Evolutionary conservation across 768 basidiomycete genomes (phyloP).

Genomic region (Daedaleopsis nitida): DNA sequence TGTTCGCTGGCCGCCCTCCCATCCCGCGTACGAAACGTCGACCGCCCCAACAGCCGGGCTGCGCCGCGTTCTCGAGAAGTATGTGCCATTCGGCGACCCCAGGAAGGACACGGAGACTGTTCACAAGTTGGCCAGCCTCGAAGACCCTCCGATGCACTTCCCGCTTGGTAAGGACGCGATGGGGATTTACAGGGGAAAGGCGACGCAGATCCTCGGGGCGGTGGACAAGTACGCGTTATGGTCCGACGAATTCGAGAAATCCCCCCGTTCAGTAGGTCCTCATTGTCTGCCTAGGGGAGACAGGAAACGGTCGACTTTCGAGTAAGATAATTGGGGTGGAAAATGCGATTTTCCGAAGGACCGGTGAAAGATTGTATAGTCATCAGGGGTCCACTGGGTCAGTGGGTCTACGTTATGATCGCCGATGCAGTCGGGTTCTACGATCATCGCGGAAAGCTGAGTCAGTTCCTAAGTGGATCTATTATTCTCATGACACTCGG

Average conservation of each 20-base stretch:
- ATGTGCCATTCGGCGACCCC: neutral
- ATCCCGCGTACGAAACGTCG: slow-evolving; percentile 15
- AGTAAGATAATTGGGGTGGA: no score
- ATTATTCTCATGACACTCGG: no score
- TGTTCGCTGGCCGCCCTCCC: neutral
- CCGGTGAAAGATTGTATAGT: no score
- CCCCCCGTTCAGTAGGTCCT: neutral
- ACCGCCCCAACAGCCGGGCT: neutral
- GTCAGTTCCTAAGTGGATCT: no score
- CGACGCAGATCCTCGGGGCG: neutral
- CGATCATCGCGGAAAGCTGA: no score
- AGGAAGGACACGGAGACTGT: slow-evolving; percentile 4
- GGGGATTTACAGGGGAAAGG: neutral
- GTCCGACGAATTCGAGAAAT: slow-evolving; percentile 5
- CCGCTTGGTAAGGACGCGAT: slow-evolving; percentile 8
- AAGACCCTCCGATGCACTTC: slow-evolving; percentile 5
- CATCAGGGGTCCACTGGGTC: no score
- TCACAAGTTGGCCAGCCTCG: slow-evolving; percentile 6
- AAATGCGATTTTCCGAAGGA: no score
- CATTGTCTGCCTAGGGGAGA: no score
- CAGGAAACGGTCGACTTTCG: no score
- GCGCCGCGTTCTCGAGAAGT: neutral
- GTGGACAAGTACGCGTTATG: slow-evolving; percentile 5
- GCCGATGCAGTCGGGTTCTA: no score
- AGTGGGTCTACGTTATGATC: no score